Evolutionary conservation across 176 grass and related monocot species (phyloP).

Genomic region (Zea mays): DNA sequence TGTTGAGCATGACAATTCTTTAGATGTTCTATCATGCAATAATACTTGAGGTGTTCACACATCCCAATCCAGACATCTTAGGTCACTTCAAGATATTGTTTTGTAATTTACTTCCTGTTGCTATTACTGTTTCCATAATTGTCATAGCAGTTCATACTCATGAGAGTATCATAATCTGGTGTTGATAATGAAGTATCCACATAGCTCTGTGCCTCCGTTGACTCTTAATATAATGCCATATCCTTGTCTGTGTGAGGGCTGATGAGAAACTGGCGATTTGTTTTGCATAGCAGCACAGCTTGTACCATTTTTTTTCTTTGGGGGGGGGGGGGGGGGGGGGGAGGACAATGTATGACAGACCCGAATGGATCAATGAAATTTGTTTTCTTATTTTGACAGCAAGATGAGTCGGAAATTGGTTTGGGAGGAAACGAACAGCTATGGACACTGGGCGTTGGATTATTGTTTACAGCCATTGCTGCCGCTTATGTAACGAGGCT

Average conservation of each 20-base stretch:
- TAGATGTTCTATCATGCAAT: neutral
- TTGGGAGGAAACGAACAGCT: conserved; percentile 82
- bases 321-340: too few species aligned
- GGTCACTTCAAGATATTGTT: neutral
- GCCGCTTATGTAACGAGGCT: conserved; percentile 91
- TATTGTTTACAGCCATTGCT: conserved; percentile 82
- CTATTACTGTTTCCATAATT: neutral
- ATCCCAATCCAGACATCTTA: neutral
- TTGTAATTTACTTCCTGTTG: conserved; percentile 15
- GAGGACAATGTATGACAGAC: too few species aligned
- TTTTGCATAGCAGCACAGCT: conserved; percentile 2
- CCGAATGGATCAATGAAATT: neutral
- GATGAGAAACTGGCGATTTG: neutral
- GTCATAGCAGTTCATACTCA: neutral
- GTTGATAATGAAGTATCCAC: neutral
- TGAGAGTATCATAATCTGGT: neutral
- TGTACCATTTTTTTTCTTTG: too few species aligned
- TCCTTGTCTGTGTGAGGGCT: neutral
- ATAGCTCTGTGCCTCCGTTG: neutral
- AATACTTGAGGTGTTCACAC: neutral
- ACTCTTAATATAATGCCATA: neutral
- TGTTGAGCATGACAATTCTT: too few species aligned
- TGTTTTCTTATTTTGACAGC: conserved; percentile 50
- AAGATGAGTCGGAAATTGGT: conserved; percentile 90
- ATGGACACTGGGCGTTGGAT: conserved; percentile 71